Evolutionary conservation across 2,329 filamentous ascomycete species (phyloP).

Genomic region (Fusarium multiceps): DNA sequence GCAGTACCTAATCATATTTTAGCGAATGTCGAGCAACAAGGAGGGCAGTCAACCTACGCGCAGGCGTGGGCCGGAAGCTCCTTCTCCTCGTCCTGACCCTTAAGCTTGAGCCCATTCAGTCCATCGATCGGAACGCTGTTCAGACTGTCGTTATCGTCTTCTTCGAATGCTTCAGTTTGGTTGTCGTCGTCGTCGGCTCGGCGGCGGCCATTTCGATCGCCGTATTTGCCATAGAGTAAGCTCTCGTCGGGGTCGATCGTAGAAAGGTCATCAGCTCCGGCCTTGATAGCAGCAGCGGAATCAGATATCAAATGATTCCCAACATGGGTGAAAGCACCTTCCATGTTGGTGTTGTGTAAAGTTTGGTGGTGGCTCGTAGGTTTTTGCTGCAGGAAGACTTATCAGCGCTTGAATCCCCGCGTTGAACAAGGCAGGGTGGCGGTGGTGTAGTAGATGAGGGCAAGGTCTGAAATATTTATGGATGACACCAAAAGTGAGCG

Average conservation of each 20-base stretch:
- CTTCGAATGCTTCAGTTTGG: constrained; percentile 83
- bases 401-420: constrained; percentile 42
- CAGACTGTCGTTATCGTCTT: constrained; percentile 81
- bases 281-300: constrained; percentile 87
- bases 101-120: constrained; percentile 71
- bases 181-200: constrained; percentile 91
- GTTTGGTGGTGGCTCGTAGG: constrained; percentile 43
- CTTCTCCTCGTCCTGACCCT: constrained; percentile 78
- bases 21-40: constrained; percentile 30
- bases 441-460: constrained; percentile 28
- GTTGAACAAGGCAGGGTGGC: constrained; percentile 33
- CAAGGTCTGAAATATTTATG: constrained; percentile 6
- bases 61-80: constrained; percentile 95
- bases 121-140: constrained; percentile 85
- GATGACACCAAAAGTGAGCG: constrained; percentile 12
- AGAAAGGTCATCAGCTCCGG: constrained; percentile 79
- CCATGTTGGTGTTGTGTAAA: constrained; percentile 66
- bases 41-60: constrained; percentile 73
- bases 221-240: constrained; percentile 78
- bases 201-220: constrained; percentile 70
- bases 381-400: constrained; percentile 41
- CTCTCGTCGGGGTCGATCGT: constrained; percentile 82
- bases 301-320: constrained; percentile 88
- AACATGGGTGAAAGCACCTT: constrained; percentile 88
- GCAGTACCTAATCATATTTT: constrained; percentile 75